Conservation (phyloP, 768 basidiomycete genomes). For the Dacryopinax spathularia region DNA sequence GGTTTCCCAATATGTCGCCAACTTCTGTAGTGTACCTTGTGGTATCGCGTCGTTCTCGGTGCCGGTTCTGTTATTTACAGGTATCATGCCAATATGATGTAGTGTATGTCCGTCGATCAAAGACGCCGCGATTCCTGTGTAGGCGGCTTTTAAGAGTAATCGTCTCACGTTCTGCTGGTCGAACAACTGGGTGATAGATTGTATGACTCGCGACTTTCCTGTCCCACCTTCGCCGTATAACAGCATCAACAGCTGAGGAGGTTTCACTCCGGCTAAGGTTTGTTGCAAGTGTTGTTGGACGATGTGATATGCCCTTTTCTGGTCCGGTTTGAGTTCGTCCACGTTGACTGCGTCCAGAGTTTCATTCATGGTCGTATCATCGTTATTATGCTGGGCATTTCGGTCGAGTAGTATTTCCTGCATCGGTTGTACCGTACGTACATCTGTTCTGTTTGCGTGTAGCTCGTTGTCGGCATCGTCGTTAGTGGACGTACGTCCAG, state of each 20-base stretch:
- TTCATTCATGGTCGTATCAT: too few species aligned
- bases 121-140: constrained; percentile 30
- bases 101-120: constrained; percentile 27
- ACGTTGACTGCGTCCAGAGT: constrained; percentile 9
- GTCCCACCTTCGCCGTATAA: constrained; percentile 32
- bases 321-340: constrained; percentile 20
- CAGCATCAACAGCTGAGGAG: constrained; percentile 27
- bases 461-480: too few species aligned
- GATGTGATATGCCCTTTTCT: constrained; percentile 27
- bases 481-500: not conserved
- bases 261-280: constrained; percentile 13
- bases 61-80: constrained; percentile 7
- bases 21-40: too few species aligned
- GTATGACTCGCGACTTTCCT: constrained; percentile 32
- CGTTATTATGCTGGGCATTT: too few species aligned
- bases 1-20: too few species aligned
- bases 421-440: not conserved
- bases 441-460: too few species aligned
- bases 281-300: constrained; percentile 21
- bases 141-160: constrained; percentile 25
- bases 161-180: not conserved
- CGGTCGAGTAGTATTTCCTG: too few species aligned
- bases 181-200: constrained; percentile 28
- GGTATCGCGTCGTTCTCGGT: too few species aligned
- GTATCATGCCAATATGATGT: constrained; percentile 23